Base-by-base conservation (phyloP, 495 filamentous ascomycete species). In the Amphirosellinia nigrospora region DNA sequence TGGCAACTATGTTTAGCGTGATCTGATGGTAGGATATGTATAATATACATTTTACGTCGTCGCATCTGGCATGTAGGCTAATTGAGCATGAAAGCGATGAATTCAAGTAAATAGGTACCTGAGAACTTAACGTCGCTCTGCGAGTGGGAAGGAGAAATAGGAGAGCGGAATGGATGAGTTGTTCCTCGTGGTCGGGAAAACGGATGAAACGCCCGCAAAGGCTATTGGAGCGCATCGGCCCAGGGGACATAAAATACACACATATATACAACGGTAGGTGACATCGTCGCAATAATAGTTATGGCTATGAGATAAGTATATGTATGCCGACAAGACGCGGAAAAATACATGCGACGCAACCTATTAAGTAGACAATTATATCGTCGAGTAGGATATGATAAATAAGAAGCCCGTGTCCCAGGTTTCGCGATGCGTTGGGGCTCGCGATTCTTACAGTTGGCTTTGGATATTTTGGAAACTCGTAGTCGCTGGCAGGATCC, bases 191-290 rank as follows among this genome's bases (percentile, higher is more conserved):
- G 45, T 53, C 32, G 63, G 32, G 53, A 65, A 65, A 65, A 38
- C 34, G 46, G 34, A 46, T 34, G 63, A 4, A 28, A 19, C 30
- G 26, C 41, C 28, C 53, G n/a, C 34, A 50, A 23, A 30, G 55
- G 32, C 65, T 60, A 68, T 68, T 68, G 66, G 66, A 60, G 66
- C 66, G 66, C 55, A 50, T 68, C 55, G 30, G 13, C 13, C 30
- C 7, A 9, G 41, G 34, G 61, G n/a, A 21, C 46, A 65, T 65
- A 65, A 38, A 5, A 13, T 16, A 52, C 21, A 53, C 38, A 46
- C 38, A 59, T 45, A 43, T 36, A 50, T 56, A 66, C 34, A n/a
- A 13, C 38, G n/a, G 38, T 58, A 23, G 53, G 38, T 59, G 4
- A 41, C 38, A 68, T 58, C 58, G 58, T 28, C 36, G 28, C 9